Evolutionary conservation across 73 alveolate genomes (phyloP), one percentile per base, ranked within the genome.

Genomic region (Stentor coeruleus): DNA sequence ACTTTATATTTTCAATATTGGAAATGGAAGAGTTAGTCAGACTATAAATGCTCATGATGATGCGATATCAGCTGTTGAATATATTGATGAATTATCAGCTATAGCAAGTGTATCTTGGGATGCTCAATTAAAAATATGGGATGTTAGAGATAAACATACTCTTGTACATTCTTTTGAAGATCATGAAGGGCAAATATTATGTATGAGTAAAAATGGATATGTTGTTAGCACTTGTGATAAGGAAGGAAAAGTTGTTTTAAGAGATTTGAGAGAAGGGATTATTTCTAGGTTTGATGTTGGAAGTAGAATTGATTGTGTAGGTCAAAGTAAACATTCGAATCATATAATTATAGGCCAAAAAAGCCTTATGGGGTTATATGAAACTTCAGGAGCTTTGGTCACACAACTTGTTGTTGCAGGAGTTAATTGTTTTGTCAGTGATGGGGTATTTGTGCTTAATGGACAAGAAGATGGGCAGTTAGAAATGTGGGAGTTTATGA

Each of bases 71-170:
- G 73, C 86, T n/a, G 35, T 85, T 3, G 66, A 60, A 20, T 85
- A 76, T 20, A 59, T 85, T 20, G 3, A 55, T 14, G 80, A 73
- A 4, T 39, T 58, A 35, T 81, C 77, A 49, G 57, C 58, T 6
- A 74, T 87, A 31, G 81, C 88, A 35, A 84, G 90, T 38, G 93
- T 85, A 38, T 87, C 93, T 58, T 87, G 93, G 92, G 93, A 87
- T 84, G 83, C 86, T 40, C 76, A 85, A 30, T 49, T 87, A 1
- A 87, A 85, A 73, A 39, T 73, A 38, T 87, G 88, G 59, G 91
- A 76, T 66, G 26, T 75, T 31, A 75, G 72, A 2, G 1, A 15
- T 6, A 75, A 38, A 1, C 81, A 35, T 37, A 37, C 15, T 75
- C 35, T 14, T 2, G 58, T 35, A n/a, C 6, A 49, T 11, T 49